Conservation (phyloP, 768 basidiomycete genomes). For the Steccherinum ochraceum region DNA sequence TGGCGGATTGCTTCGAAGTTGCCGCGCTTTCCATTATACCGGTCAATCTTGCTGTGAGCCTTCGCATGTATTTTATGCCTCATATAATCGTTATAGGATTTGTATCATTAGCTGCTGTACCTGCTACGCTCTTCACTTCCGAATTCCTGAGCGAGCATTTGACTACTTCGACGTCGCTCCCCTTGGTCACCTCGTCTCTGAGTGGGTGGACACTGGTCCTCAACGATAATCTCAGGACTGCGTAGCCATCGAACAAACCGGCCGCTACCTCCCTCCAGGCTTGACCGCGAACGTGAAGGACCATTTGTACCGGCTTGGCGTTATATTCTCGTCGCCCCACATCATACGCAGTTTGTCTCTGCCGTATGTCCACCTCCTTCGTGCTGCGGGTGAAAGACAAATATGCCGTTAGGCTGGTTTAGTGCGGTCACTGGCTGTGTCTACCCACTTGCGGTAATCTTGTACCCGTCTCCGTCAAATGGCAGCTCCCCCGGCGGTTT, state of each 20-base stretch:
- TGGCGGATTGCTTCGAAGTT: neutral
- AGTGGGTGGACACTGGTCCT: neutral
- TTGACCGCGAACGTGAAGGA: slow-evolving; percentile 3
- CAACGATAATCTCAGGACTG: neutral
- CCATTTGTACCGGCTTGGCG: slow-evolving; percentile 10
- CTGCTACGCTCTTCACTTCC: neutral
- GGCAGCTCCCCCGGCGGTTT: slow-evolving; percentile 3
- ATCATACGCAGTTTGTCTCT: neutral
- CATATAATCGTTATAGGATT: slow-evolving; percentile 1
- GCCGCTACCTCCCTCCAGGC: neutral
- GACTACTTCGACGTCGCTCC: no score
- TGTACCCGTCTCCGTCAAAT: slow-evolving; percentile 5
- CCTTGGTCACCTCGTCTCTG: neutral
- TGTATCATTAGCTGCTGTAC: slow-evolving; percentile 5
- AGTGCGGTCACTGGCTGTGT: neutral
- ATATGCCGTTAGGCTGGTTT: neutral
- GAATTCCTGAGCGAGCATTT: neutral
- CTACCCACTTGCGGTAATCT: slow-evolving; percentile 5
- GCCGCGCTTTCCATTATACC: neutral
- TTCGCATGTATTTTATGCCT: slow-evolving; percentile 7
- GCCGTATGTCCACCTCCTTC: slow-evolving; percentile 8
- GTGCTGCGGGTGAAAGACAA: neutral
- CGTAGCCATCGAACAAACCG: neutral
- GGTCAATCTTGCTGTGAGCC: slow-evolving; percentile 10
- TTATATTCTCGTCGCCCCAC: slow-evolving; percentile 6